A percentile compares a stretch with the other conserved stretches of the same genome.
phyloP scores from a whole-genome alignment of 164 flowering plant species.

The Vitis rotundifolia region DNA sequence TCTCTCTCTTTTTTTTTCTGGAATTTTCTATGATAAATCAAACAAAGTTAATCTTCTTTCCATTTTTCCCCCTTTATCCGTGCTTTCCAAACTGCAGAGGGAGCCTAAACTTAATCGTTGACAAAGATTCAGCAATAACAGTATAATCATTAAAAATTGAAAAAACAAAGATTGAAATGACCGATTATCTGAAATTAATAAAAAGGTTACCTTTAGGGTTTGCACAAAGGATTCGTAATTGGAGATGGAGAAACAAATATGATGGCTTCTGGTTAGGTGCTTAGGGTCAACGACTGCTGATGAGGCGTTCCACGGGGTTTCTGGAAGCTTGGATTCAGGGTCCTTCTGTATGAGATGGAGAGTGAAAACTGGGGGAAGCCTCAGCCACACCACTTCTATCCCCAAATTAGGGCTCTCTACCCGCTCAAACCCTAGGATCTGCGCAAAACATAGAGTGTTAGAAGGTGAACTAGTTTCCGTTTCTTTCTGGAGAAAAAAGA shows the following conservation, averaged over 20 bases:
- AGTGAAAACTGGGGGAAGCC: conserved; percentile 33
- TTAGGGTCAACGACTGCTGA: conserved; percentile 54
- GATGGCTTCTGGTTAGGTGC: conserved; percentile 78
- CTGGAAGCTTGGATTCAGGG: conserved; percentile 62
- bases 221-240: conserved; percentile 67
- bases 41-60: too few relatives aligned
- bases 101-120: too few relatives aligned
- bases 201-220: conserved; percentile 52
- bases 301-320: conserved; percentile 62
- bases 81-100: too few relatives aligned
- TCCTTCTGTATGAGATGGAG: conserved; percentile 75
- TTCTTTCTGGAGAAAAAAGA: background rate
- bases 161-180: too few relatives aligned
- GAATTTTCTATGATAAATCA: too few relatives aligned
- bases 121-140: too few relatives aligned
- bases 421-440: conserved; percentile 86
- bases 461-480: too few relatives aligned
- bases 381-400: conserved; percentile 78
- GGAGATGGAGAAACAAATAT: conserved; percentile 67
- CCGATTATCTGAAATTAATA: background rate
- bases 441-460: conserved; percentile 1
- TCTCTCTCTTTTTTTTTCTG: too few relatives aligned
- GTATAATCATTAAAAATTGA: too few relatives aligned
- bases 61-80: too few relatives aligned
- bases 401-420: conserved; percentile 66